Conservation (phyloP, 257 asterid genomes). For the Buddleja alternifolia region DNA sequence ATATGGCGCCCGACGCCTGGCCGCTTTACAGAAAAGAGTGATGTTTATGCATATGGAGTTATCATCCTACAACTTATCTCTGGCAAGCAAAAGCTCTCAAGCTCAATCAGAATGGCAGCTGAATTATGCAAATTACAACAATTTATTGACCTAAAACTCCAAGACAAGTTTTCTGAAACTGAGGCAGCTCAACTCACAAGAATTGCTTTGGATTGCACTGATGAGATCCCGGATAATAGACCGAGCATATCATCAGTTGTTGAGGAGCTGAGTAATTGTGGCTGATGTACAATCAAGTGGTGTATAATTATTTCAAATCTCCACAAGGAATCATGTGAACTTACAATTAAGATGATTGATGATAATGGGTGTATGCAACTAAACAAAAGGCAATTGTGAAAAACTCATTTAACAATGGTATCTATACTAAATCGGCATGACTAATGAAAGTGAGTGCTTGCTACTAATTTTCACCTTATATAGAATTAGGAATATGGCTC, state of each 20-base stretch:
- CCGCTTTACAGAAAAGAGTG: conserved; percentile 92
- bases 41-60: conserved; percentile 90
- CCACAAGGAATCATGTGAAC: background rate
- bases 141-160: conserved; percentile 59
- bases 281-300: background rate
- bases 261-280: conserved; percentile 39
- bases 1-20: conserved; percentile 99
- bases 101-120: conserved; percentile 59
- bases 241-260: conserved; percentile 66
- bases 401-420: too few species aligned
- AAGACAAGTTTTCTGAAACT: conserved; percentile 42
- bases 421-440: too few species aligned
- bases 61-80: conserved; percentile 83
- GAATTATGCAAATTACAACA: conserved; percentile 63
- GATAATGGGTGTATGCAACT: too few species aligned
- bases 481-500: too few species aligned
- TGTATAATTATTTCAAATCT: too few species aligned
- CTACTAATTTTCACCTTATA: too few species aligned
- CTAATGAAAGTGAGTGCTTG: too few species aligned
- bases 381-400: too few species aligned
- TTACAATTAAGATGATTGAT: background rate
- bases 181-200: conserved; percentile 61
- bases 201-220: conserved; percentile 71
- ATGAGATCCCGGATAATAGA: conserved; percentile 67
- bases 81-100: conserved; percentile 59